Evolutionary conservation across 495 filamentous ascomycete genomes (phyloP).

Genomic region (Glonium stellatum): DNA sequence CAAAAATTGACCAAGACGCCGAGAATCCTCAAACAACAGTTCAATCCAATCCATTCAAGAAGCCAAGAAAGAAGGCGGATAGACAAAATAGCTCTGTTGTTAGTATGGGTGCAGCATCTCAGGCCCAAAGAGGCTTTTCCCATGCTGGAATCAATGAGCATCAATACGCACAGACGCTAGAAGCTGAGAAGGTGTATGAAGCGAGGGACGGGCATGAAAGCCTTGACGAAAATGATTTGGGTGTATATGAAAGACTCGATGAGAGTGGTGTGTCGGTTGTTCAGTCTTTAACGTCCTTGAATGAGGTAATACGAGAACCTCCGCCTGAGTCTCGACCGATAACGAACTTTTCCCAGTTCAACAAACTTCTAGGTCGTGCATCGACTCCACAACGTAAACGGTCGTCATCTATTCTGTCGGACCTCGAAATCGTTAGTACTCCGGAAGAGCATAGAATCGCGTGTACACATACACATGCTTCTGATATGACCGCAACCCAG

Average conservation of each 20-base stretch:
- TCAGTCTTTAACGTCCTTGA: background rate
- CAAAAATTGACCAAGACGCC: background rate
- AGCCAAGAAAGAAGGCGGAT: too few species aligned
- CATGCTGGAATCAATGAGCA: too few species aligned
- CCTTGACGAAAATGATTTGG: background rate
- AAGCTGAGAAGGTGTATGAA: too few species aligned
- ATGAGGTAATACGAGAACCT: background rate
- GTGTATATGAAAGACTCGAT: constrained; percentile 9
- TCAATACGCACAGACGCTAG: too few species aligned
- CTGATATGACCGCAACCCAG: too few species aligned
- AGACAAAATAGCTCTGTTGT: too few species aligned
- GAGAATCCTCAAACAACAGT: background rate
- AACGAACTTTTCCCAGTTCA: background rate
- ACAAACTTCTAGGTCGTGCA: background rate
- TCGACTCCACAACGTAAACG: background rate
- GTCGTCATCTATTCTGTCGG: background rate
- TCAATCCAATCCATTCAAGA: background rate
- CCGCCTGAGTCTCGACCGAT: background rate
- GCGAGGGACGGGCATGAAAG: too few species aligned
- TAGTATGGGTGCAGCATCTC: too few species aligned
- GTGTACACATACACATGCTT: too few species aligned
- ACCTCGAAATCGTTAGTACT: background rate
- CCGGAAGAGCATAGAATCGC: background rate
- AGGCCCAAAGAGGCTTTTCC: too few species aligned
- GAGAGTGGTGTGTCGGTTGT: constrained; percentile 10